phyloP scores from a whole-genome alignment of 2,329 filamentous ascomycete genomes.

The Beauveria rudraprayagi region DNA sequence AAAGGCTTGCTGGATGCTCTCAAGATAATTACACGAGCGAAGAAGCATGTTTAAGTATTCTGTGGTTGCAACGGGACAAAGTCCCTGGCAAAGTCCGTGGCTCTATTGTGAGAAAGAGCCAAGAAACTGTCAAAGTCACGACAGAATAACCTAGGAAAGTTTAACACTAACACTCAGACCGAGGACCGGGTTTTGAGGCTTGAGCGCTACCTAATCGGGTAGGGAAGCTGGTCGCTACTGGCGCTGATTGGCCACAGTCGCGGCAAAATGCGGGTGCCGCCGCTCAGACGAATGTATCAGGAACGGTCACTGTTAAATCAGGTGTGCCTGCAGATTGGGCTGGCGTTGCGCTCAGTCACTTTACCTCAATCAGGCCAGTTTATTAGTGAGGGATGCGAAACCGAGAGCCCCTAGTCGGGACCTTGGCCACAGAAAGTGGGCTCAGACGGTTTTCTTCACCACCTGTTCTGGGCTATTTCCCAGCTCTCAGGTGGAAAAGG shows the following conservation, averaged over 20 bases:
- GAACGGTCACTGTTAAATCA: not conserved
- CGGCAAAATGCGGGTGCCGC: not conserved
- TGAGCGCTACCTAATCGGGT: slow-evolving; percentile 3
- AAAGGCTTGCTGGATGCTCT: not conserved
- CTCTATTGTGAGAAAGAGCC: not conserved
- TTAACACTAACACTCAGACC: not conserved
- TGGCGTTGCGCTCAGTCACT: slow-evolving; percentile 1
- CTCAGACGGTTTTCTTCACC: too few relatives aligned
- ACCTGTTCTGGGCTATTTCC: too few relatives aligned
- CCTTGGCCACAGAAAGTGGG: not conserved
- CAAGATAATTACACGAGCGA: not conserved
- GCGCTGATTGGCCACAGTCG: not conserved
- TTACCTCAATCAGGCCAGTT: not conserved
- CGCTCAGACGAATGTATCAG: slow-evolving; percentile 6
- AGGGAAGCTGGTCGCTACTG: not conserved
- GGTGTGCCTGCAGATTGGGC: not conserved
- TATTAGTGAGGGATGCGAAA: not conserved
- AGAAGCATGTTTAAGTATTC: not conserved
- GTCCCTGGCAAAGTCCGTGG: too few relatives aligned
- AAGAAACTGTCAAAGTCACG: not conserved
- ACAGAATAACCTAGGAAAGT: not conserved
- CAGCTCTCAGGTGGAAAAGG: not conserved
- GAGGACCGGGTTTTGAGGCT: not conserved
- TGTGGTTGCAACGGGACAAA: not conserved
- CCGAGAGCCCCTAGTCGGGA: not conserved